A percentile compares a stretch with the other conserved stretches of the same genome.
Conservation (phyloP, 2,329 filamentous ascomycete species). For the Cercospora canescens region DNA sequence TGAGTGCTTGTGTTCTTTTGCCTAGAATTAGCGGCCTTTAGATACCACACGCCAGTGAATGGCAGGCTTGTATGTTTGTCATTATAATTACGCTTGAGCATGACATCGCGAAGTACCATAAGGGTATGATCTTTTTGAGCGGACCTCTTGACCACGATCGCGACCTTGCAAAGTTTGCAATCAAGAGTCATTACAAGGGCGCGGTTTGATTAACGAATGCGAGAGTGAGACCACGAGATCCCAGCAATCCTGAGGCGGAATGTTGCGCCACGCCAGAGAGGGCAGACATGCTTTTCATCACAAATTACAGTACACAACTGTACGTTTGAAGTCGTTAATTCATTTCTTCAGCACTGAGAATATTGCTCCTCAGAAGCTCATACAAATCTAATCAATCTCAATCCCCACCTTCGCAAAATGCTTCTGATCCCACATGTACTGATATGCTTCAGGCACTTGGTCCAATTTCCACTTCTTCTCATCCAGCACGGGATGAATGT, state of each 20-base stretch:
- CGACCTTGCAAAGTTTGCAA: too few species aligned
- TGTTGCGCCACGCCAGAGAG: too few species aligned
- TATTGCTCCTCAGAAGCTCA: neutral
- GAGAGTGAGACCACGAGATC: too few species aligned
- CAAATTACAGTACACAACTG: too few species aligned
- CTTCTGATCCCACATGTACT: conserved; percentile 46
- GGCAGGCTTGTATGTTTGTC: neutral
- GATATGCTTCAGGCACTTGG: conserved; percentile 53
- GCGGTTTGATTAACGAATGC: too few species aligned
- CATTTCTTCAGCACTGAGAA: neutral
- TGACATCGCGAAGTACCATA: too few species aligned
- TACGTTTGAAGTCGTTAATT: too few species aligned
- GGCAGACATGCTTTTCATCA: too few species aligned
- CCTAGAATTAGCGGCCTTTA: neutral
- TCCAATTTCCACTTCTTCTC: conserved; percentile 57
- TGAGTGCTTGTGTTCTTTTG: neutral
- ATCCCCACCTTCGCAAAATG: conserved; percentile 47
- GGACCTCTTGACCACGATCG: too few species aligned
- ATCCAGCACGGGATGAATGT: conserved; percentile 61
- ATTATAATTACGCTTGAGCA: neutral
- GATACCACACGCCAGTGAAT: neutral
- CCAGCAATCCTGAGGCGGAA: too few species aligned
- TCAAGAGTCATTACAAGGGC: too few species aligned
- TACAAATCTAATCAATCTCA: conserved; percentile 36
- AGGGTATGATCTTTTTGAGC: too few species aligned